Percentiles rank a stretch among this genome's conserved stretches.
phyloP scores from a whole-genome alignment of 345 rosid species.

The Salix koriyanagi region DNA sequence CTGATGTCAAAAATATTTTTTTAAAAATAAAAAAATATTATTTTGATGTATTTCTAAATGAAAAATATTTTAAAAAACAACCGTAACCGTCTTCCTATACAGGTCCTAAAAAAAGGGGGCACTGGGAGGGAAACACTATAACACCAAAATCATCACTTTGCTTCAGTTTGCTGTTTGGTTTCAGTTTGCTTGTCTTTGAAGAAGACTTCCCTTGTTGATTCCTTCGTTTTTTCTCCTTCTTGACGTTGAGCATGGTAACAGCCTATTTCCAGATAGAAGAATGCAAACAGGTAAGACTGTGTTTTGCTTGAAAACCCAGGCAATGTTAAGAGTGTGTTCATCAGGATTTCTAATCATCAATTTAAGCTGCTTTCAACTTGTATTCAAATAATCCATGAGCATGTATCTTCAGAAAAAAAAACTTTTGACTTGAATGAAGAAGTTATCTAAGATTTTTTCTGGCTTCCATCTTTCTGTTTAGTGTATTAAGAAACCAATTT shows the following conservation, averaged over 20 bases:
- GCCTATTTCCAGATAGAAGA: conserved; percentile 44
- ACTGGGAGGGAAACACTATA: conserved; percentile 16
- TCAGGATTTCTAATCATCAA: too few species aligned
- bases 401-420: background rate
- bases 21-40: too few species aligned
- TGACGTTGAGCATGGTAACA: conserved; percentile 68
- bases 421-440: too few species aligned
- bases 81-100: too few species aligned
- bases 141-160: background rate
- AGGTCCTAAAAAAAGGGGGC: background rate
- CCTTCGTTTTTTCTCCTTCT: conserved; percentile 60
- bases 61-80: too few species aligned
- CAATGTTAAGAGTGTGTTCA: background rate
- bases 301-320: background rate
- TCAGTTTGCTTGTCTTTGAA: conserved; percentile 43
- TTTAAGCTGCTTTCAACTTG: background rate
- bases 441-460: background rate
- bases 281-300: background rate
- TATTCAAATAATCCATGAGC: background rate
- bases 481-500: too few species aligned
- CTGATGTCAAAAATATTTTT: too few species aligned
- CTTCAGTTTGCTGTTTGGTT: conserved; percentile 30
- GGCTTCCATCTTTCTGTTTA: too few species aligned
- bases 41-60: too few species aligned
- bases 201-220: conserved; percentile 33